These are phyloP conservation scores for Alloteropsis semialata DNA, from an alignment of 176 grass and related monocot genomes.

Conservation along the genomic window DNA sequence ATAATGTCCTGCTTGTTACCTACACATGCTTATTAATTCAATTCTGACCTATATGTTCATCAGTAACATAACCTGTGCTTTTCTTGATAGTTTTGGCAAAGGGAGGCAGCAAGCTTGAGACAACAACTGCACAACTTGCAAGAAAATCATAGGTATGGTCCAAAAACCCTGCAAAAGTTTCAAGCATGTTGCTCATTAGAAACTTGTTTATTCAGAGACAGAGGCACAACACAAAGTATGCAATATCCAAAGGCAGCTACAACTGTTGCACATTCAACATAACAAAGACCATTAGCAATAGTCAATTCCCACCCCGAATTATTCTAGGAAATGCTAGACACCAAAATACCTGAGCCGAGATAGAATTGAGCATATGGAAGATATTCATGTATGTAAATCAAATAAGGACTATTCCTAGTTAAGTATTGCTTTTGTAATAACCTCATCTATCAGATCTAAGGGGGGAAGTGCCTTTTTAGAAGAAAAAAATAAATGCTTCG, in stretches of 20 bases:
- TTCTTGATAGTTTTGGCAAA: slow-evolving; percentile 80
- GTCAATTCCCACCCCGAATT: neutral
- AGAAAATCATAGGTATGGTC: slow-evolving; percentile 78
- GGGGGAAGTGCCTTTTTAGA: neutral
- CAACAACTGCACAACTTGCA: slow-evolving; percentile 97
- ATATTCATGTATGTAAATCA: neutral
- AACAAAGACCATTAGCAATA: neutral
- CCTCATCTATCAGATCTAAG: neutral
- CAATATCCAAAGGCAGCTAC: neutral
- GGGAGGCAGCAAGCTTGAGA: slow-evolving; percentile 95
- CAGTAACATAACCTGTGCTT: slow-evolving; percentile 26
- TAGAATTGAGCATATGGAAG: neutral
- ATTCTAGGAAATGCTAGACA: neutral
- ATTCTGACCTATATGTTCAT: neutral
- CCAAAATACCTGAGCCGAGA: neutral
- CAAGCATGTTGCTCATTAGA: slow-evolving; percentile 8
- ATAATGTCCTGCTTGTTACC: neutral
- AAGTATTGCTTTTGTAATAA: neutral
- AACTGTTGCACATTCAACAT: neutral
- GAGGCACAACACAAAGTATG: neutral
- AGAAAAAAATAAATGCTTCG: neutral
- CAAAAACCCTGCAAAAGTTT: slow-evolving; percentile 29
- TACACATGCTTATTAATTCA: neutral
- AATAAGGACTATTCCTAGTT: neutral
- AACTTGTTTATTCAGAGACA: neutral